Conservation (phyloP, 2,329 filamentous ascomycete species). For the Aspergillus intermedius region DNA sequence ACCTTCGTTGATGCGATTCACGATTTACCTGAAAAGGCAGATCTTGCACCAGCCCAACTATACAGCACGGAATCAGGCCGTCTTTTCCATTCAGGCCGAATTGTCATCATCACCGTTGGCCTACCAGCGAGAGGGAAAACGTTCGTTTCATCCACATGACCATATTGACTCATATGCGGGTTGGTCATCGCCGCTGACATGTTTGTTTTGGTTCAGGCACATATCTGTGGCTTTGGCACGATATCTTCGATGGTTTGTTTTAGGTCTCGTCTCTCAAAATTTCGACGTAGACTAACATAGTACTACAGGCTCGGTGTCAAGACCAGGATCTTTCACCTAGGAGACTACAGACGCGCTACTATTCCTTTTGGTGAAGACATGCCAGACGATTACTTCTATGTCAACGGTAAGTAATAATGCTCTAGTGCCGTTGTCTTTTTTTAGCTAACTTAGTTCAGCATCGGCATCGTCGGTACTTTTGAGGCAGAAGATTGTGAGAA, state of each 20-base stretch:
- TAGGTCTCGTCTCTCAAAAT: background rate
- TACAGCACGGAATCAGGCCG: constrained; percentile 98
- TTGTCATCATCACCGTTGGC: constrained; percentile 95
- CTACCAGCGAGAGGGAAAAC: constrained; percentile 94
- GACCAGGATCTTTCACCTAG: constrained; percentile 93
- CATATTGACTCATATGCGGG: constrained; percentile 1
- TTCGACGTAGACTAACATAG: constrained; percentile 8
- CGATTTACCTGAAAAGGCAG: constrained; percentile 73
- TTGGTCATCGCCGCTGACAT: constrained; percentile 2
- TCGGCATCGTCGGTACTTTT: constrained; percentile 87
- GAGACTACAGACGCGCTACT: constrained; percentile 90
- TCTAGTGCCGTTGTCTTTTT: background rate
- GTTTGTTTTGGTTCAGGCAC: constrained; percentile 50
- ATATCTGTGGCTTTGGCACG: constrained; percentile 92
- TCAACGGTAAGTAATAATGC: constrained; percentile 55
- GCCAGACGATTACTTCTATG: constrained; percentile 95
- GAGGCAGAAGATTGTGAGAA: constrained; percentile 94
- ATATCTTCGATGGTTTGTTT: constrained; percentile 74
- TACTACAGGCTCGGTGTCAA: constrained; percentile 81
- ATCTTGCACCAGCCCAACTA: constrained; percentile 89
- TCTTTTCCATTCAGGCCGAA: constrained; percentile 92
- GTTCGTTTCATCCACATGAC: constrained; percentile 42
- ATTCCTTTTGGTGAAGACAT: constrained; percentile 77
- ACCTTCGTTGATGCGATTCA: constrained; percentile 97
- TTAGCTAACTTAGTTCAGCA: constrained; percentile 37